A percentile compares a stretch with the other conserved stretches of the same genome.
phyloP scores from a whole-genome alignment of 768 basidiomycete species.

The Termitomyces sp. region DNA sequence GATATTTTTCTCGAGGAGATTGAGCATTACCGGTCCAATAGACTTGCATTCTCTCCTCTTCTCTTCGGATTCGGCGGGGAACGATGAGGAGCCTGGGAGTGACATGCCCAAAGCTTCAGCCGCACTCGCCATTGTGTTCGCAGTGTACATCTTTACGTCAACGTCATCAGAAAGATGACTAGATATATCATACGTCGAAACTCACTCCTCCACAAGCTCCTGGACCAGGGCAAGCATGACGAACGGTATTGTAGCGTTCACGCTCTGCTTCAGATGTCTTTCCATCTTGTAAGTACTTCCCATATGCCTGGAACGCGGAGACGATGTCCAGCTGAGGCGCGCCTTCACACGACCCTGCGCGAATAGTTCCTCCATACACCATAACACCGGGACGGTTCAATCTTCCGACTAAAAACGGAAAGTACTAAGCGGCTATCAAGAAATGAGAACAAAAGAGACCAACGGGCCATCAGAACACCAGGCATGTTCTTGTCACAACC shows the following conservation, averaged over 20 bases:
- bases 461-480: conserved; percentile 95
- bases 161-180: neutral
- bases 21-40: conserved; percentile 78
- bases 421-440: conserved; percentile 16
- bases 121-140: conserved; percentile 97
- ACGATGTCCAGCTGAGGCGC: conserved; percentile 89
- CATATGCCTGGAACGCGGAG: conserved; percentile 97
- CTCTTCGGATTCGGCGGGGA: conserved; percentile 88
- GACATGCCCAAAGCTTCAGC: conserved; percentile 96
- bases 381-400: conserved; percentile 95
- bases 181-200: neutral
- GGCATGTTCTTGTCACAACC: conserved; percentile 99
- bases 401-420: conserved; percentile 63
- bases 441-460: conserved; percentile 22
- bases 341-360: conserved; percentile 87
- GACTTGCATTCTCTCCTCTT: conserved; percentile 81
- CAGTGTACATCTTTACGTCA: conserved; percentile 81
- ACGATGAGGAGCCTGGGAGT: conserved; percentile 93
- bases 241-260: conserved; percentile 79
- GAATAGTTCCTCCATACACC: conserved; percentile 97
- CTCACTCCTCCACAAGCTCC: conserved; percentile 96
- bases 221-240: conserved; percentile 94
- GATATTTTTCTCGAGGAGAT: conserved; percentile 87
- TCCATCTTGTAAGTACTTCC: conserved; percentile 89
- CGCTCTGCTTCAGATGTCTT: conserved; percentile 77